These are phyloP conservation scores for Erythrophleum fordii DNA, from an alignment of 306 rosid genomes.

Conservation along the genomic window DNA sequence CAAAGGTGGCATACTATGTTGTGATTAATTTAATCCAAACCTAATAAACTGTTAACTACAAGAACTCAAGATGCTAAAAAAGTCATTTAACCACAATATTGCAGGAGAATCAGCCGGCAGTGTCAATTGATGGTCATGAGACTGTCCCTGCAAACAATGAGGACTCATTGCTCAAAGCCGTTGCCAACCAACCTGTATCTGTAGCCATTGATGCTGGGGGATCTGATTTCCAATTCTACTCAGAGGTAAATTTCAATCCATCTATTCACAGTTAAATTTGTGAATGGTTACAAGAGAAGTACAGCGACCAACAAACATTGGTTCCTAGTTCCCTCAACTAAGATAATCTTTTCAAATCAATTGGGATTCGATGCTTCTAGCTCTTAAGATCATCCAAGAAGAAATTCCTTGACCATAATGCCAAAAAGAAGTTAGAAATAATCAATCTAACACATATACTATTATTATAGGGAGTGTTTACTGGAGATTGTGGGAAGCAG, in stretches of 20 bases:
- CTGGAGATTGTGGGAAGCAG: slow-evolving; percentile 68
- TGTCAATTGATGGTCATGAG: slow-evolving; percentile 65
- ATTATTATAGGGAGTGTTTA: slow-evolving; percentile 73
- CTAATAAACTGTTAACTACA: background rate
- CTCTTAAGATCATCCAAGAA: background rate
- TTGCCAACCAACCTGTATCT: slow-evolving; percentile 60
- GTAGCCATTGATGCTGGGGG: slow-evolving; percentile 68
- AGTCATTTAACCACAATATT: background rate
- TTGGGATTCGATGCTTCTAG: no score
- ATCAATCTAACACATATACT: background rate
- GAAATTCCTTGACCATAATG: background rate
- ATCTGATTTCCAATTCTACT: slow-evolving; percentile 61
- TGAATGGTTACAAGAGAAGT: background rate
- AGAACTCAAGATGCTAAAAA: slow-evolving; percentile 14
- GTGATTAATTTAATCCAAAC: background rate
- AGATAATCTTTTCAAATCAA: background rate
- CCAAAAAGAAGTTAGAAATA: background rate
- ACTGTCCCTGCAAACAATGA: slow-evolving; percentile 54
- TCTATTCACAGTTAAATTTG: background rate
- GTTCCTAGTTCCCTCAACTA: background rate
- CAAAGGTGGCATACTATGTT: slow-evolving; percentile 45
- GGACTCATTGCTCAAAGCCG: slow-evolving; percentile 58
- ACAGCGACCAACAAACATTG: slow-evolving; percentile 5
- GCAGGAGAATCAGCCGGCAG: slow-evolving; percentile 48
- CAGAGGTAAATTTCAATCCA: slow-evolving; percentile 48